These are phyloP conservation scores for Ophiosphaerella narmari DNA, from an alignment of 2,329 filamentous ascomycete genomes.

Conservation along the genomic window DNA sequence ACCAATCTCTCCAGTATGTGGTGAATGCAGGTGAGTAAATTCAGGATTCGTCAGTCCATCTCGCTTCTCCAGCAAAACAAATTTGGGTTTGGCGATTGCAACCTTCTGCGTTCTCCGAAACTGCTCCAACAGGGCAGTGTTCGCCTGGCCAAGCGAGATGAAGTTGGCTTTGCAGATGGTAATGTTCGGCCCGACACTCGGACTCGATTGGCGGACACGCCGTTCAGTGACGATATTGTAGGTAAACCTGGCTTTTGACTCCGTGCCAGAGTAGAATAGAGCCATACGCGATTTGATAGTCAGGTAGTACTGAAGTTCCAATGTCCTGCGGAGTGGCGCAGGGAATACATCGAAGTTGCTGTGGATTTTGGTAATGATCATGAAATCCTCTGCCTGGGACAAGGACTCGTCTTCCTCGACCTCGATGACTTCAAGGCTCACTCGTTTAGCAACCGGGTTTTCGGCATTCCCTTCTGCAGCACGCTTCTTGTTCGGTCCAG, in stretches of 20 bases:
- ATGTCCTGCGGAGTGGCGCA: not conserved
- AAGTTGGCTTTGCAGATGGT: not conserved
- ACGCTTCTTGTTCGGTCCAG: too few relatives aligned
- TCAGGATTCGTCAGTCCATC: not conserved
- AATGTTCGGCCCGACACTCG: not conserved
- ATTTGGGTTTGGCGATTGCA: not conserved
- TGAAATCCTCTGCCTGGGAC: too few relatives aligned
- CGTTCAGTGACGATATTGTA: not conserved
- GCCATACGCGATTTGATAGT: too few relatives aligned
- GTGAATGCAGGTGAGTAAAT: slow-evolving; percentile 3
- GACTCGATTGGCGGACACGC: not conserved
- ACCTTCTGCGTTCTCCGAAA: not conserved
- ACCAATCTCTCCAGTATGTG: slow-evolving; percentile 6
- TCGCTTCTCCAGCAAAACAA: not conserved
- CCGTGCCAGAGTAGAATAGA: too few relatives aligned
- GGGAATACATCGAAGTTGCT: slow-evolving; percentile 1
- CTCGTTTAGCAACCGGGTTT: not conserved
- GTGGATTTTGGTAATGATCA: not conserved
- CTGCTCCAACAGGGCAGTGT: not conserved
- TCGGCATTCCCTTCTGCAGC: too few relatives aligned
- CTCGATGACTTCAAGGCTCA: not conserved
- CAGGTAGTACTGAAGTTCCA: not conserved
- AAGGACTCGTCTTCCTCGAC: not conserved
- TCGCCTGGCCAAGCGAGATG: not conserved
- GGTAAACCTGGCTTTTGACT: not conserved